These are phyloP conservation scores for Hydrangea macrophylla DNA, from an alignment of 148 eudicot species.

Conservation along the genomic window DNA sequence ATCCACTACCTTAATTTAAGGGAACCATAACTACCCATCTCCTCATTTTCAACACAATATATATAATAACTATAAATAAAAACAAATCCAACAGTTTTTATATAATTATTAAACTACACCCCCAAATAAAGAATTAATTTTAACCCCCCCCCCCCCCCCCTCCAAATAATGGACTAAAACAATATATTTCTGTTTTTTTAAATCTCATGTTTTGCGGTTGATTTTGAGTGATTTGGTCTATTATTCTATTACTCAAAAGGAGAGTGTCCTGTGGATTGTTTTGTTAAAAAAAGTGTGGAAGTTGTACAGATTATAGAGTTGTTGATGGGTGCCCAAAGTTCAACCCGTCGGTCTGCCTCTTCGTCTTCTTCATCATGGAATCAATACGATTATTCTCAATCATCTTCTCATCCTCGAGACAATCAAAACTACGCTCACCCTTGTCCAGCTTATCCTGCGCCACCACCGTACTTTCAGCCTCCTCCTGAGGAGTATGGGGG, in stretches of 20 bases:
- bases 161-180: no score
- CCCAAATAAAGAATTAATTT: no score
- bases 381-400: constrained; percentile 37
- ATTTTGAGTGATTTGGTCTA: constrained; percentile 1
- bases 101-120: no score
- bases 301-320: constrained; percentile 1
- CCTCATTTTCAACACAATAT: no score
- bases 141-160: no score
- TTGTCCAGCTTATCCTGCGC: constrained; percentile 32
- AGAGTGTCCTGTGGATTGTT: constrained; percentile 8
- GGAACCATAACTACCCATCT: no score
- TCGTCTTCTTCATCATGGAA: constrained; percentile 21
- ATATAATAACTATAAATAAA: no score
- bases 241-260: constrained; percentile 18
- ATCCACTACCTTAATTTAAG: no score
- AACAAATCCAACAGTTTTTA: no score
- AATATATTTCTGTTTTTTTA: no score
- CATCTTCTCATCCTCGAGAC: constrained; percentile 33
- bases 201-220: no score
- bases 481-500: constrained; percentile 26
- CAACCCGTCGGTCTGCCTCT: constrained; percentile 30
- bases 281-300: constrained; percentile 7
- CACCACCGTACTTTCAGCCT: constrained; percentile 21
- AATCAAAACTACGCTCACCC: constrained; percentile 18
- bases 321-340: constrained; percentile 55